Evolutionary conservation across 108 stramenopile genomes (phyloP), one percentile per base, ranked within the genome.

Genomic region (Epithemia pelagica): DNA sequence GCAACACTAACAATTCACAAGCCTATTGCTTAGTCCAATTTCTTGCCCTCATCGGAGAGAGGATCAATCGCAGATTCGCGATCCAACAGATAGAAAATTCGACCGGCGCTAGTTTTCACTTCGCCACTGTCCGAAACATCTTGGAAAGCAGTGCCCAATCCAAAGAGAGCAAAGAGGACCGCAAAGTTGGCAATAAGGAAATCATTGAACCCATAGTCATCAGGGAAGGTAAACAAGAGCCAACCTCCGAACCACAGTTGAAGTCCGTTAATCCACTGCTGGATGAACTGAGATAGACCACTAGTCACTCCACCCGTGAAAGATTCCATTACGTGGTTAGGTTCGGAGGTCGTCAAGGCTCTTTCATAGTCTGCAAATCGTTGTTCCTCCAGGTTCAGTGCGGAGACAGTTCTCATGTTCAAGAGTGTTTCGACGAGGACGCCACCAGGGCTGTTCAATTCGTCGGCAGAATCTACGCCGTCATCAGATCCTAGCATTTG

Each of bases 181-280:
- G 90, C 62, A 55, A 95, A 90, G 58, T 86, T 88, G 21, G 83
- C 66, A 28, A 87, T 82, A 71, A 95, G 70, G 56, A 95, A 88
- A 32, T 84, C 79, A 10, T 78, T 70, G 68, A 90, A 85, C 2
- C 46, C 52, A 61, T 81, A 89, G 0, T 15, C 46, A 19, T 76
- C 81, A 20, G 81, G 74, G 58, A 79, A 82, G 5, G 67, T 83
- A 65, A 65, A 73, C 18, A 94, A 46, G 21, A 94, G 64, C 72
- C 74, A 86, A 20, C 82, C 86, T 28, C 92, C 92, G 65, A 71
- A 90, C 82, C 81, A 94, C 25, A 93, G 77, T 54, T 88, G 82
- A 19, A 93, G 52, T 18, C 53, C 71, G 67, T 76, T 80, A 55
- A 74, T 64, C 68, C 72, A 71, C 30, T 79, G 74, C 54, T 74